Percentiles rank a stretch among this genome's conserved stretches.
Evolutionary conservation across 164 flowering plant genomes (phyloP).

Genomic region (Echeveria elegans): DNA sequence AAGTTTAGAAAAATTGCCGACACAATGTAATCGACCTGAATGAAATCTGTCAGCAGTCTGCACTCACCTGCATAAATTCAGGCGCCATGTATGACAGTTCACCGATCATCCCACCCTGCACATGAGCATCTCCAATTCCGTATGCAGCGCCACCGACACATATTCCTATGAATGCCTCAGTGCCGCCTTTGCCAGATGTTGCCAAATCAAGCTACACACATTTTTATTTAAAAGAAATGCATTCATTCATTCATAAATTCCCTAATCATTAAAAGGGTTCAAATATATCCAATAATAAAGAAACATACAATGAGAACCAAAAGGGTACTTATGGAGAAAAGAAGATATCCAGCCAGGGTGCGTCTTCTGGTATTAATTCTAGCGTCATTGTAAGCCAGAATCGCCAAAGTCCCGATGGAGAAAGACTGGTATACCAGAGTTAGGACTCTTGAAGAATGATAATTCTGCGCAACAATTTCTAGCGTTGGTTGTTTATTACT

Average conservation of each 20-base stretch:
- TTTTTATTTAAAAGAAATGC: background rate
- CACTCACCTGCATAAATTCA: constrained; percentile 54
- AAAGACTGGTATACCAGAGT: constrained; percentile 19
- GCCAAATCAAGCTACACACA: background rate
- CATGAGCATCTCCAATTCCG: too few species aligned
- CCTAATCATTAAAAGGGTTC: too few species aligned
- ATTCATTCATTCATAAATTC: too few species aligned
- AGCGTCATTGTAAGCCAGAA: background rate
- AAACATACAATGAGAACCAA: background rate
- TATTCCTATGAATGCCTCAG: constrained; percentile 43
- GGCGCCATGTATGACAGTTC: constrained; percentile 71
- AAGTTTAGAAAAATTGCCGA: too few species aligned
- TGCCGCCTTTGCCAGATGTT: background rate
- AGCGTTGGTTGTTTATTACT: too few species aligned
- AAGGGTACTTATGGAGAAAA: background rate
- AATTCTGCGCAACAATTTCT: constrained; percentile 23
- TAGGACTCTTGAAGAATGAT: constrained; percentile 57
- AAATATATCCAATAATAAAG: too few species aligned
- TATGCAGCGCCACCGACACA: constrained; percentile 36
- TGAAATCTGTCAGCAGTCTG: too few species aligned
- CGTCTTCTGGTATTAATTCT: background rate
- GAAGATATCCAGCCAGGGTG: background rate
- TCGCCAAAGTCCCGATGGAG: background rate
- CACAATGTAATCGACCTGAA: too few species aligned
- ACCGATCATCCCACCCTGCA: constrained; percentile 85